Percentiles rank a stretch among this genome's conserved stretches.
Evolutionary conservation across 208 protist species (phyloP).

Genomic region (Porcisia deanei): DNA sequence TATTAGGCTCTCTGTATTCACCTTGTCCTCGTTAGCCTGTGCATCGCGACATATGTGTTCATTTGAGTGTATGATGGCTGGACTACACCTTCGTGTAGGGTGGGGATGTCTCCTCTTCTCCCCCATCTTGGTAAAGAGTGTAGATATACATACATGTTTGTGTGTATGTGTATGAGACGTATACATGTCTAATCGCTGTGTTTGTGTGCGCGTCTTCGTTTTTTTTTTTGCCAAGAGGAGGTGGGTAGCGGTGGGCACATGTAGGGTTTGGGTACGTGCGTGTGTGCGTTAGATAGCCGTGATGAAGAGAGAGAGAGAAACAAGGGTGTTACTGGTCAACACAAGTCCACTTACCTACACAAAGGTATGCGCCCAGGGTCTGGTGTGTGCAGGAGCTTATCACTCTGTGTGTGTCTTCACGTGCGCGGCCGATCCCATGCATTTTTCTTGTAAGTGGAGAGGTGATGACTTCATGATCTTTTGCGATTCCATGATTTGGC

Average conservation of each 20-base stretch:
- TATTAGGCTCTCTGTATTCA: neutral
- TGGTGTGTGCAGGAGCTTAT: neutral
- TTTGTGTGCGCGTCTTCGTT: neutral
- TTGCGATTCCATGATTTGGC: neutral
- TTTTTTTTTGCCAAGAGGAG: neutral
- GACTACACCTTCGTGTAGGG: too few relatives aligned
- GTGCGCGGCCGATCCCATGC: neutral
- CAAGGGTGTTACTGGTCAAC: neutral
- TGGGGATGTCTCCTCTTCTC: too few relatives aligned
- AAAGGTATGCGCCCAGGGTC: neutral
- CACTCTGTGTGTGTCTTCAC: neutral
- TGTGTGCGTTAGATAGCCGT: neutral
- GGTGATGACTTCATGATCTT: neutral
- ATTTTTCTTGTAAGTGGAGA: neutral
- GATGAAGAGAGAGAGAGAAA: neutral
- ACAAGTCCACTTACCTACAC: neutral
- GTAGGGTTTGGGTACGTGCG: neutral
- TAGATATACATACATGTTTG: too few relatives aligned
- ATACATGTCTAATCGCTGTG: neutral
- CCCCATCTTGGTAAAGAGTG: too few relatives aligned
- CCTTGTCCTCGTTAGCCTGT: neutral
- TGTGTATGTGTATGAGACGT: too few relatives aligned
- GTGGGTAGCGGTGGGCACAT: neutral
- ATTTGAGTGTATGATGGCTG: neutral
- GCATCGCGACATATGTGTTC: neutral